Evolutionary conservation across 805 yeast species (phyloP), one percentile per base, ranked within the genome.

Genomic region (Wickerhamomyces kurtzmanii): DNA sequence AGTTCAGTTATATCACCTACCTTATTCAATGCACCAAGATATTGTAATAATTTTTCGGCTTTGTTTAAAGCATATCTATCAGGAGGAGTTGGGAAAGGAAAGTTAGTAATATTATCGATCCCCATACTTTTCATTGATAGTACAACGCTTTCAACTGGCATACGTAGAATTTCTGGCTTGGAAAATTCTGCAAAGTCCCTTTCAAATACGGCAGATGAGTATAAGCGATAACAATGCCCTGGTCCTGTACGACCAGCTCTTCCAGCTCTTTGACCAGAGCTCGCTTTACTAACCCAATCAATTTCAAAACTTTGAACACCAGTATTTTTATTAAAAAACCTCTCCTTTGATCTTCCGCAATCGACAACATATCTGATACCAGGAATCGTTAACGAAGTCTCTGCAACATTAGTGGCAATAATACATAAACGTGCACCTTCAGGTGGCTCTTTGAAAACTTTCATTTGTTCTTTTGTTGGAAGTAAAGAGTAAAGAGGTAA

Each of bases 191-290:
- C 64, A 49, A 91, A 91, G 38, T 79, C 91, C 36, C 75, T 71
- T 48, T 91, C 96, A 51, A 64, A 91, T 6, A 93, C 81, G 2
- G 98, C 98, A 11, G 97, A 87, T 0, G 97, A 89, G 45, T 66
- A 91, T 10, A 91, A 53, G 34, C 98, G 62, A 51, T 91, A 91
- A 51, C 96, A 84, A 47, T 91, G 97, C 33, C 99, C 99, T 1
- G 98, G 96, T 0, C 97, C 98, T 1, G 96, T 87, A 67, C 97
- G 78, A 49, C 96, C 97, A 28, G 97, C 97, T 63, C 97, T 76
- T 48, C 97, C 97, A 12, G 93, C 59, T 59, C 99, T 70, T 61
- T 91, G 99, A 40, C 75, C 91, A 0, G 97, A 89, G 33, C 94
- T 80, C 2, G 99, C 99, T 44, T 91, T 86, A 26, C 94, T 80